phyloP scores from a whole-genome alignment of 164 flowering plant species.

The Akebia trifoliata region DNA sequence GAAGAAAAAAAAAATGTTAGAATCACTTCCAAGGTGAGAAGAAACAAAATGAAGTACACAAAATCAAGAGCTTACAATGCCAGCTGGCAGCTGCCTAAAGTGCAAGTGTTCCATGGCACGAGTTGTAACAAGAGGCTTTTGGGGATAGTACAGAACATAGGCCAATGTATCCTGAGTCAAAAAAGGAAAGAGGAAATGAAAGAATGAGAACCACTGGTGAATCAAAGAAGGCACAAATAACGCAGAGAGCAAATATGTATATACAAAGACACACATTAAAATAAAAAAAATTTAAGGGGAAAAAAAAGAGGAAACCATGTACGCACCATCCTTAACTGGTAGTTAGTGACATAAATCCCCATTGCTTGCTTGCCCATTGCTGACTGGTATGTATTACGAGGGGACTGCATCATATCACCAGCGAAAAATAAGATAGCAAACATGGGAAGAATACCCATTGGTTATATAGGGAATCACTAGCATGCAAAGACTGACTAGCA shows the following conservation, averaged over 20 bases:
- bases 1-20: conserved; percentile 1
- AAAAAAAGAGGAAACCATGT: neutral
- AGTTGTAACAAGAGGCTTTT: conserved; percentile 97
- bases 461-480: neutral
- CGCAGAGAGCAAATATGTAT: neutral
- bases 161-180: conserved; percentile 86
- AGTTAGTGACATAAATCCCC: conserved; percentile 98
- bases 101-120: conserved; percentile 98
- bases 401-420: conserved; percentile 50
- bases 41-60: neutral
- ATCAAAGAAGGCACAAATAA: neutral
- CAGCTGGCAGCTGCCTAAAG: conserved; percentile 97
- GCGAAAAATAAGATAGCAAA: neutral
- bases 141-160: conserved; percentile 93
- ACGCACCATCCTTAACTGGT: conserved; percentile 89
- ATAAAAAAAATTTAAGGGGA: neutral
- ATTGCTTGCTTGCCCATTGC: conserved; percentile 99
- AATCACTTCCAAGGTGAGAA: neutral
- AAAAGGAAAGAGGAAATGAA: neutral
- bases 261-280: neutral
- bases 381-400: conserved; percentile 98
- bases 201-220: neutral
- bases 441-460: neutral
- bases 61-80: conserved; percentile 57
- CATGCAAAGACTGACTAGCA: conserved; percentile 1